phyloP scores from a whole-genome alignment of 805 yeast genomes.

The Cyberlindnera amylophila region DNA sequence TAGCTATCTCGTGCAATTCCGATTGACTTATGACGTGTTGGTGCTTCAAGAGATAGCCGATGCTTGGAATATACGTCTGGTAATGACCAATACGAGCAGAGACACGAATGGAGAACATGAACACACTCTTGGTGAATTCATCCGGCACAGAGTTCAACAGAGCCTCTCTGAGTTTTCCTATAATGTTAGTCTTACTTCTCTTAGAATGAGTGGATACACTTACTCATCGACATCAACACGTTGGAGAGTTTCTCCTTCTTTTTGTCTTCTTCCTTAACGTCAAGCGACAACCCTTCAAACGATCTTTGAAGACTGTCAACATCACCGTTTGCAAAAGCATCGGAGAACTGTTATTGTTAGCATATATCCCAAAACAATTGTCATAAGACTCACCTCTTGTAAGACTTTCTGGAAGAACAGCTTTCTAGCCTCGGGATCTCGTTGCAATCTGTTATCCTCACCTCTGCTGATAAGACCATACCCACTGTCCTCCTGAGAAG shows the following conservation, averaged over 20 bases:
- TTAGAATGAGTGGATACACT: no score
- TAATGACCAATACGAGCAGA: constrained; percentile 46
- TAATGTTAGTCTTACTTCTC: background rate
- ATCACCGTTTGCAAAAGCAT: background rate
- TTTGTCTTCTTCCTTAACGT: background rate
- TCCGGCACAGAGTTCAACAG: constrained; percentile 36
- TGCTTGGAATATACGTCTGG: constrained; percentile 56
- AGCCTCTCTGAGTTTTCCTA: constrained; percentile 55
- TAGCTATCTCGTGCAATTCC: constrained; percentile 40
- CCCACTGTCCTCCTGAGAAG: constrained; percentile 25
- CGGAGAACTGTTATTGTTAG: constrained; percentile 2
- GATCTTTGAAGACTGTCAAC: background rate
- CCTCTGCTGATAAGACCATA: constrained; percentile 63
- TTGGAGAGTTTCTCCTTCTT: constrained; percentile 12
- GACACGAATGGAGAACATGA: constrained; percentile 45
- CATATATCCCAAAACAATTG: background rate
- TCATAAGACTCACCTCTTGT: constrained; percentile 18
- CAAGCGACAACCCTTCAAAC: constrained; percentile 1
- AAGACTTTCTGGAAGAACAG: constrained; percentile 38
- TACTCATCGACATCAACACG: constrained; percentile 34
- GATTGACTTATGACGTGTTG: constrained; percentile 20
- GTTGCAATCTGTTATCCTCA: constrained; percentile 46
- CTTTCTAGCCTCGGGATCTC: constrained; percentile 39
- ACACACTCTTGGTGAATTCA: constrained; percentile 44
- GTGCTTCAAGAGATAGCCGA: constrained; percentile 32